Evolutionary conservation across 1,139 yeast genomes (phyloP).

Genomic region (Saccharomyces hybrid): DNA sequence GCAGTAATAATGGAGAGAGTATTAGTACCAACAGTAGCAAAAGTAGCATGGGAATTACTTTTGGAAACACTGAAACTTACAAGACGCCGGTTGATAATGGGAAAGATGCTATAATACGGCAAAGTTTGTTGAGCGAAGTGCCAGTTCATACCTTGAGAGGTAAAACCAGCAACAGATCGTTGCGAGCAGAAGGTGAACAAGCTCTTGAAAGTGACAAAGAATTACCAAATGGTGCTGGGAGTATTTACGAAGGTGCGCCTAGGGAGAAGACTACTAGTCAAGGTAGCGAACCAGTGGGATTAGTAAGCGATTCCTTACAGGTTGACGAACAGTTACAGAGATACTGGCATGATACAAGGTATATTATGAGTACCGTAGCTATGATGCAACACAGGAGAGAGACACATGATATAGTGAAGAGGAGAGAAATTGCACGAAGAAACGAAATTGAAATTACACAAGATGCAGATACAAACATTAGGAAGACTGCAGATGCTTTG

Average conservation of each 20-base stretch:
- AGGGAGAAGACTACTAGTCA: not conserved
- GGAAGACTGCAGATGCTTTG: slow-evolving; percentile 15
- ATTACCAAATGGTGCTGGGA: not conserved
- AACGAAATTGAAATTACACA: slow-evolving; percentile 11
- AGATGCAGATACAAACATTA: slow-evolving; percentile 14
- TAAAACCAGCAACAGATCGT: not conserved
- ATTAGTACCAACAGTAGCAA: slow-evolving; percentile 1
- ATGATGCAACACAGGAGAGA: slow-evolving; percentile 23
- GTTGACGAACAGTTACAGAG: slow-evolving; percentile 20
- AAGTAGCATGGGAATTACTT: not conserved
- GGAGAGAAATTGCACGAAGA: slow-evolving; percentile 15
- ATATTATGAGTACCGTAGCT: slow-evolving; percentile 18
- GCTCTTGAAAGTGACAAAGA: not conserved
- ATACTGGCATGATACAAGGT: slow-evolving; percentile 23
- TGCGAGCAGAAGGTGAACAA: slow-evolving; percentile 1
- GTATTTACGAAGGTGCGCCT: not conserved
- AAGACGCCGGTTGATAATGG: slow-evolving; percentile 3
- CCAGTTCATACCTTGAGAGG: slow-evolving; percentile 7
- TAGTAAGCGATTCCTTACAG: not conserved
- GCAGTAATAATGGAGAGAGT: not conserved
- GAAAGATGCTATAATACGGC: not conserved
- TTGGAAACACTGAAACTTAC: not conserved
- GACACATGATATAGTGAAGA: slow-evolving; percentile 21
- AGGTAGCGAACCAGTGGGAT: not conserved
- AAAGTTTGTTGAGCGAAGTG: slow-evolving; percentile 6